Base-by-base conservation (phyloP, 805 yeast genomes). In the Starmerella bacillaris region DNA sequence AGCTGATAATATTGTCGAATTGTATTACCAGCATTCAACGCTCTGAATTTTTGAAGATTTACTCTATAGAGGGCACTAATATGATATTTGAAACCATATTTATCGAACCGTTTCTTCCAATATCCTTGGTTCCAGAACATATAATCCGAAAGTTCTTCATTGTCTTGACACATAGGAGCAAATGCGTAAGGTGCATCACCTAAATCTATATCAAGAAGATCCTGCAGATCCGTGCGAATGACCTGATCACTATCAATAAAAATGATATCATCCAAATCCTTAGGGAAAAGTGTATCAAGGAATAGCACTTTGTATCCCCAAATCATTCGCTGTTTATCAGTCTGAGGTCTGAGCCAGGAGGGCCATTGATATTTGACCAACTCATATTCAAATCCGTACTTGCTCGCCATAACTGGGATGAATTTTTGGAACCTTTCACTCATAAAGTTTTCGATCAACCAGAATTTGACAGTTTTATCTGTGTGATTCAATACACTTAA, bases 91-190 rank as follows among this genome's bases (percentile, higher is more conserved):
- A 29, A 24, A 2, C 37, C 43, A 22, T 62, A 58, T 7, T 65
- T 64, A 27, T 70, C 65, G 29, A 86, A 58, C 18, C 65, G 63
- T 3, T 64, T 62, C 39, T 69, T 59, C 98, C 98, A 86, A 54
- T 80, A 86, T 0, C 95, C 96, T 41, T 71, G 68, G 48, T 82
- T 76, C 98, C 96, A 89, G 57, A 86, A 89, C 43, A 89, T 55
- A 53, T 65, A 79, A 0, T 86, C 92, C 50, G 78, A 86, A 75
- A 74, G 76, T 45, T 78, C 92, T 18, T 55, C 55, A 33, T 86
- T 60, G 0, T 83, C 74, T 34, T 78, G 86, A 44, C 84, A 73
- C 94, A 74, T 78, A 27, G 92, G 94, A 0, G 80, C 70, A 51
- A 68, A 80, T 2, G 84, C 93, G 50, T 84, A 84, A 2, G 92